These are phyloP conservation scores for Candida frijolesensis DNA, from an alignment of 1,139 yeast species.

Conservation along the genomic window DNA sequence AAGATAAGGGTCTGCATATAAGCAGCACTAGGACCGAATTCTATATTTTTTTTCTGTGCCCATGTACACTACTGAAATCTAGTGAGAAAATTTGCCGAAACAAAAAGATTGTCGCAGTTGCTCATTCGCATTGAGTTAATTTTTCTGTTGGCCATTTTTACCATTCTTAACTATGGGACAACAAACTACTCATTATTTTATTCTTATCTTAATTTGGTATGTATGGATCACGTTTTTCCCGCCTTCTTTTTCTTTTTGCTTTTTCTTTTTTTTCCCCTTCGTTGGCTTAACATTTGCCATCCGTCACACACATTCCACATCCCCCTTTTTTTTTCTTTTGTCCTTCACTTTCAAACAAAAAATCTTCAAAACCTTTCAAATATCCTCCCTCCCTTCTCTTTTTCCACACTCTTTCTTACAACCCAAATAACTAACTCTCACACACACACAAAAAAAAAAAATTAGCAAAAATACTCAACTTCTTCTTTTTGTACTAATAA, in stretches of 20 bases:
- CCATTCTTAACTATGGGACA: neutral
- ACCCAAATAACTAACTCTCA: neutral
- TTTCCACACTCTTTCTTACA: neutral
- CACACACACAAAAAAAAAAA: neutral
- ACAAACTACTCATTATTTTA: neutral
- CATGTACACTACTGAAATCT: neutral
- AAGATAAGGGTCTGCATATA: too few species aligned
- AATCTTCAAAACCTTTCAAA: conserved; percentile 6
- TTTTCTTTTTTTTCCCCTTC: neutral
- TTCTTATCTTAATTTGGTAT: neutral
- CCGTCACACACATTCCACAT: too few species aligned
- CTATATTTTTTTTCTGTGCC: neutral
- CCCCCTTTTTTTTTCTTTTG: neutral
- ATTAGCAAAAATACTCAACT: neutral
- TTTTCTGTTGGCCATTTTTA: neutral
- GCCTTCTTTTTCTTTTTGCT: too few species aligned
- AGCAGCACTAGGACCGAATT: too few species aligned
- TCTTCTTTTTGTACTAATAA: conserved; percentile 4
- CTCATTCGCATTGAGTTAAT: neutral
- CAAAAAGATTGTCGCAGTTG: neutral
- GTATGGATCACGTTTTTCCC: neutral
- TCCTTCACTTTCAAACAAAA: neutral
- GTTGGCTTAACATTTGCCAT: neutral
- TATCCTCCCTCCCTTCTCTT: conserved; percentile 6
- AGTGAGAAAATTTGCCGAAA: neutral